Conservation (phyloP, 1,284 basidiomycete species). For the Cystobasidium sp. region DNA sequence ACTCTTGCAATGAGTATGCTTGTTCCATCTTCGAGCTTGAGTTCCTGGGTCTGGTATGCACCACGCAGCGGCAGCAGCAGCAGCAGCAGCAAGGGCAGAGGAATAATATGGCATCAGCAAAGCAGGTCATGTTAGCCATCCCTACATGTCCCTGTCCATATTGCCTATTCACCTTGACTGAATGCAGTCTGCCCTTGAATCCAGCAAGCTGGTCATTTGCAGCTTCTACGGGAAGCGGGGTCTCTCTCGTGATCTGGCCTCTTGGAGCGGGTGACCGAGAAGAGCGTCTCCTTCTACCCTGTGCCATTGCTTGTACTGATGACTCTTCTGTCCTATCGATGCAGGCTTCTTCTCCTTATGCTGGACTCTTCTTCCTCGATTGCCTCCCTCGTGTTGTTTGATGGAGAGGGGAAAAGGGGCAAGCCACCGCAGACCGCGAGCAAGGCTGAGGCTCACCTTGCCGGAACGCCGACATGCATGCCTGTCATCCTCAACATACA, state of each 20-base stretch:
- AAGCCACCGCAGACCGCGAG: background rate
- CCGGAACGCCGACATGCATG: no score
- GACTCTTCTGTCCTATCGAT: background rate
- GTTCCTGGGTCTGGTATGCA: slow-evolving; percentile 46
- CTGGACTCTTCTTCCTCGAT: slow-evolving; percentile 7
- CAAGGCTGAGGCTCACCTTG: background rate
- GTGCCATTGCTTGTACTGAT: slow-evolving; percentile 23
- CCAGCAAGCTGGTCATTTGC: slow-evolving; percentile 48
- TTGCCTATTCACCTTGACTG: slow-evolving; percentile 51
- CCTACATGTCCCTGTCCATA: background rate
- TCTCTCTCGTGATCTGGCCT: slow-evolving; percentile 32
- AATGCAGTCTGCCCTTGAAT: slow-evolving; percentile 47
- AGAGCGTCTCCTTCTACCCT: slow-evolving; percentile 27
- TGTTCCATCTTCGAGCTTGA: slow-evolving; percentile 48
- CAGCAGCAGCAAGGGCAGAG: background rate
- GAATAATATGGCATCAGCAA: background rate
- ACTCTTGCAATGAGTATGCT: slow-evolving; percentile 82
- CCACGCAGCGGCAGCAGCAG: background rate
- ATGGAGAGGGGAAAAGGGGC: background rate
- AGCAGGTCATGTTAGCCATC: background rate
- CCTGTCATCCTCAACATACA: no score
- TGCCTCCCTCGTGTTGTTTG: slow-evolving; percentile 2
- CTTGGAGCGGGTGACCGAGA: slow-evolving; percentile 13
- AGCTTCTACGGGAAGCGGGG: slow-evolving; percentile 43
- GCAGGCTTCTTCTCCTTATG: background rate